Evolutionary conservation across 768 basidiomycete species (phyloP).

Genomic region (Suillus weaverae): DNA sequence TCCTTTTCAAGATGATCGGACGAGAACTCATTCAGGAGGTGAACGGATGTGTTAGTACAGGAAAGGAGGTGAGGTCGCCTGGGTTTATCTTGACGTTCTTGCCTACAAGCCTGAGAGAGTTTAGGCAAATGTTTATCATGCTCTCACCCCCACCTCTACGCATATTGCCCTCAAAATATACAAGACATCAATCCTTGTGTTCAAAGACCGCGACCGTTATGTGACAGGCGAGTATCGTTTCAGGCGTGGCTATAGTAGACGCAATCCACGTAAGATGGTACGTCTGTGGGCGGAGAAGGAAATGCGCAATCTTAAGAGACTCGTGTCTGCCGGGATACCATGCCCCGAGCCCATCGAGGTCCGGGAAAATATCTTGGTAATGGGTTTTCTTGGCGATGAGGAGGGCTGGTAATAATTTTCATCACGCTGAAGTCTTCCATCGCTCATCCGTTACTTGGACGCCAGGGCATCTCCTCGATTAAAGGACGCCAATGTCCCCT

Average conservation of each 20-base stretch:
- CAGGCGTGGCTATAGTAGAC: slow-evolving; percentile 81
- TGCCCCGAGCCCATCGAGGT: slow-evolving; percentile 92
- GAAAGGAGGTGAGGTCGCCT: slow-evolving; percentile 77
- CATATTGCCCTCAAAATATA: slow-evolving; percentile 96
- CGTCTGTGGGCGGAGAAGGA: slow-evolving; percentile 99
- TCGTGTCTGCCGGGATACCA: slow-evolving; percentile 78
- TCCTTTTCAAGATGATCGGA: slow-evolving; percentile 95
- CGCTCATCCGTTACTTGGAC: slow-evolving; percentile 8
- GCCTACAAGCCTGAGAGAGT: slow-evolving; percentile 27
- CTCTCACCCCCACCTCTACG: slow-evolving; percentile 48
- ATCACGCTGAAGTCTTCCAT: not conserved
- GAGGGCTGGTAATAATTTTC: slow-evolving; percentile 69
- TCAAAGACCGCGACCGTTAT: slow-evolving; percentile 97
- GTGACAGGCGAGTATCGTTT: slow-evolving; percentile 97
- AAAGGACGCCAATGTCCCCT: slow-evolving; percentile 77
- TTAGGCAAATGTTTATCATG: slow-evolving; percentile 95
- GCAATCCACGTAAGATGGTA: slow-evolving; percentile 98
- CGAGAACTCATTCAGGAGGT: slow-evolving; percentile 85
- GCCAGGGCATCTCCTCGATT: slow-evolving; percentile 87
- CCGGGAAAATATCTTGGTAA: slow-evolving; percentile 94
- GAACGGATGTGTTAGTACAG: slow-evolving; percentile 95
- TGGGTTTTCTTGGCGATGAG: slow-evolving; percentile 84
- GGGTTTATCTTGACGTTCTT: slow-evolving; percentile 13
- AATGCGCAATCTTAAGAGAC: slow-evolving; percentile 89
- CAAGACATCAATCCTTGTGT: slow-evolving; percentile 96